Percentiles rank a stretch among this genome's conserved stretches.
Conservation (phyloP, 768 basidiomycete genomes). For the Lactifluus piperatus region DNA sequence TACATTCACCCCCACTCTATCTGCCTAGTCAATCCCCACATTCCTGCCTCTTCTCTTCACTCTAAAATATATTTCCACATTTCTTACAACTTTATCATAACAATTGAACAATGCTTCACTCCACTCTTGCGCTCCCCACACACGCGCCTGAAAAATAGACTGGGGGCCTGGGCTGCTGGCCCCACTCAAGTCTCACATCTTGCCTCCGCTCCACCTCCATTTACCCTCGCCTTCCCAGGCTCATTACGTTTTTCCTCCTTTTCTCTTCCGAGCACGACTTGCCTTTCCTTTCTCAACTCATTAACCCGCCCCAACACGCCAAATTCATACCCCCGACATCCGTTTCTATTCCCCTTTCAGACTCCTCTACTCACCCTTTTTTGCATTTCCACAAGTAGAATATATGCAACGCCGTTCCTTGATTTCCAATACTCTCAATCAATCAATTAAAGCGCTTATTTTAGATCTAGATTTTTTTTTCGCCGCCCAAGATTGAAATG, state of each 20-base stretch:
- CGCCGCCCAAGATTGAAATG: neutral
- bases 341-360: neutral
- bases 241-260: slow-evolving; percentile 14
- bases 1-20: neutral
- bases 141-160: neutral
- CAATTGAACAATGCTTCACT: neutral
- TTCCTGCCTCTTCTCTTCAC: neutral
- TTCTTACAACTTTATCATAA: neutral
- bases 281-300: slow-evolving; percentile 10
- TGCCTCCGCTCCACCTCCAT: slow-evolving; percentile 9
- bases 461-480: neutral
- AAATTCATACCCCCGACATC: neutral
- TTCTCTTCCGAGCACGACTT: slow-evolving; percentile 4
- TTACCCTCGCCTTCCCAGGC: slow-evolving; percentile 9
- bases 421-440: slow-evolving; percentile 9
- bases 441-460: slow-evolving; percentile 1
- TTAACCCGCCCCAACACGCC: neutral
- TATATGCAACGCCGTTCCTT: neutral
- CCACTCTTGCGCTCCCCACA: neutral
- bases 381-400: slow-evolving; percentile 1
- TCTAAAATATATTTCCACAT: neutral
- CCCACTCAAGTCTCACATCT: neutral
- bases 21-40: neutral
- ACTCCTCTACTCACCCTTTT: neutral
- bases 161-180: slow-evolving; percentile 3